Evolutionary conservation across 345 rosid genomes (phyloP).

Genomic region (Chamaenerion angustifolium): DNA sequence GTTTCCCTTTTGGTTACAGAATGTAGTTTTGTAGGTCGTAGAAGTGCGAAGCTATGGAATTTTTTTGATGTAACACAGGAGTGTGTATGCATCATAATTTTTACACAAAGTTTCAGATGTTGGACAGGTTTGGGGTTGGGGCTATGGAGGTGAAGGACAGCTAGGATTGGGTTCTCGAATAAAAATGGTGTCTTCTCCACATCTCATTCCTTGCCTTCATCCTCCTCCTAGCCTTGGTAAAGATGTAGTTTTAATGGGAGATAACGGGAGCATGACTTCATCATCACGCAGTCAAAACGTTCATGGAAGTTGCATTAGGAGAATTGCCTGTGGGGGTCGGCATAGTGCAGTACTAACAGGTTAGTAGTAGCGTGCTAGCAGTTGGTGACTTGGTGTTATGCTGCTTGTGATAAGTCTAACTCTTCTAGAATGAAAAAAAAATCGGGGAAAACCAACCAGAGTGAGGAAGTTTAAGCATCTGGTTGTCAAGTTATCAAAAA

Average conservation of each 20-base stretch:
- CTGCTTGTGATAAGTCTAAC: no score
- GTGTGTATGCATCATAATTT: conserved; percentile 42
- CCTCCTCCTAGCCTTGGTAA: conserved; percentile 31
- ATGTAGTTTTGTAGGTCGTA: conserved; percentile 45
- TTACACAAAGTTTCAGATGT: conserved; percentile 67
- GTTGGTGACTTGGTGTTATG: no score
- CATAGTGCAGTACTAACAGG: conserved; percentile 77
- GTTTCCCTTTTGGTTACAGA: no score
- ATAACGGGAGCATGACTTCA: conserved; percentile 30
- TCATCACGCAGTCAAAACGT: conserved; percentile 20
- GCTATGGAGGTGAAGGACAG: conserved; percentile 97
- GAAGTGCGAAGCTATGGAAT: conserved; percentile 48
- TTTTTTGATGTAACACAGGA: conserved; percentile 45
- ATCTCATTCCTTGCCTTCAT: conserved; percentile 46
- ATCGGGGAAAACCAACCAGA: no score
- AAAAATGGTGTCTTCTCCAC: conserved; percentile 75
- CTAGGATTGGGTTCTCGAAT: conserved; percentile 75
- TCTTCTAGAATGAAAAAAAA: no score
- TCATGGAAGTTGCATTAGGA: conserved; percentile 47
- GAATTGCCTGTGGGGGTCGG: conserved; percentile 77
- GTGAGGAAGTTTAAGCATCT: no score
- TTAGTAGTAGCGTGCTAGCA: conserved; percentile 9
- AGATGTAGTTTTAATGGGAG: conserved; percentile 22
- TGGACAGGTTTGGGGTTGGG: no score
- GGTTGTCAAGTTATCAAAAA: no score